These are phyloP conservation scores for Rosa lucieae DNA, from an alignment of 306 rosid species.

Conservation along the genomic window DNA sequence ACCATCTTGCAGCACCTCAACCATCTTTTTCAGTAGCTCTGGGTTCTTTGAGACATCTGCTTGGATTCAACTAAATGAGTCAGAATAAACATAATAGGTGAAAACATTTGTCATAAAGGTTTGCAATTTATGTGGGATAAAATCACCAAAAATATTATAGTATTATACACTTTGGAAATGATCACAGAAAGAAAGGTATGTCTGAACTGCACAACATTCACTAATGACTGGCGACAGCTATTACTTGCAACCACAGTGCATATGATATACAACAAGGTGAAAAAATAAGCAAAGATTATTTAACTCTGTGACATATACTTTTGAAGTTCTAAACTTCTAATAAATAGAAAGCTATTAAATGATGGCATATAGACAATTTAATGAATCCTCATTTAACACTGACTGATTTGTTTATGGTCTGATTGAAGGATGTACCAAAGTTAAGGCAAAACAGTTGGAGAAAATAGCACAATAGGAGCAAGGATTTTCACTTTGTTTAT, in stretches of 20 bases:
- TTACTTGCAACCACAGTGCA: background rate
- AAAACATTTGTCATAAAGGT: background rate
- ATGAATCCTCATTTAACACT: background rate
- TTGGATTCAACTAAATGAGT: constrained; percentile 18
- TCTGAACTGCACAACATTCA: background rate
- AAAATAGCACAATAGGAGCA: background rate
- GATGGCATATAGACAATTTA: background rate
- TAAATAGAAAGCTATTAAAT: too few species aligned
- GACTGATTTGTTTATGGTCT: background rate
- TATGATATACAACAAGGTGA: too few species aligned
- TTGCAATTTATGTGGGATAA: background rate
- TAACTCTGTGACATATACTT: too few species aligned
- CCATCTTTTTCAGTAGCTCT: constrained; percentile 58
- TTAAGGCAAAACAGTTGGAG: background rate
- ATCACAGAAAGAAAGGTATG: background rate
- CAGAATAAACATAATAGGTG: background rate
- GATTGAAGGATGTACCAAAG: background rate
- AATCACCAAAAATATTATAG: background rate
- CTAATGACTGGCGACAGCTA: background rate
- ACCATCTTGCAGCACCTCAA: constrained; percentile 66
- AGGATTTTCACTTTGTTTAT: background rate
- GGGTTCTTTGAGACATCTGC: constrained; percentile 79
- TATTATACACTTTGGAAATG: background rate
- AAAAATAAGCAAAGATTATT: too few species aligned
- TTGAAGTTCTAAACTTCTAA: too few species aligned